Conservation (phyloP, 371 early-diverging fungal species). For the Syncephalis plumigaleata region DNA sequence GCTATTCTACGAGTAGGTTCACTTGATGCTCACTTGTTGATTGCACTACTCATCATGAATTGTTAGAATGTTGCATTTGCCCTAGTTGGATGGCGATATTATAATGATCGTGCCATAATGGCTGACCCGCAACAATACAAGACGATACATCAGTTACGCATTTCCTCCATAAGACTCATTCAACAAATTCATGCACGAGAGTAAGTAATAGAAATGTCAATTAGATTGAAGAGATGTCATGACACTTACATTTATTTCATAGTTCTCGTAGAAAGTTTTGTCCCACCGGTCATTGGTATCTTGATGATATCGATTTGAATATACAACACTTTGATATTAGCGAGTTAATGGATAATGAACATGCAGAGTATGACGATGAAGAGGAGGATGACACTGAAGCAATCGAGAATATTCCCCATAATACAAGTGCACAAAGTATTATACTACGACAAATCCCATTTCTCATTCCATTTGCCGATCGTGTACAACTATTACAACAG, state of each 20-base stretch:
- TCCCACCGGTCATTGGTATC: slow-evolving; percentile 2
- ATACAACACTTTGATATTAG: slow-evolving; percentile 38
- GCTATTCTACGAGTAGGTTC: slow-evolving; percentile 31
- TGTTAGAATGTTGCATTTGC: slow-evolving; percentile 46
- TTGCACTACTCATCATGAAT: slow-evolving; percentile 4
- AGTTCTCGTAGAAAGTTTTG: slow-evolving; percentile 8
- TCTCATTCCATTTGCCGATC: slow-evolving; percentile 73
- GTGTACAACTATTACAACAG: slow-evolving; percentile 70
- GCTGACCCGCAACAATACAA: slow-evolving; percentile 9
- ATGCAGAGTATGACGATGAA: slow-evolving; percentile 37
- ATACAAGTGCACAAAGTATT: slow-evolving; percentile 15
- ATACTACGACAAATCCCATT: slow-evolving; percentile 75
- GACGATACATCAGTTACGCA: slow-evolving; percentile 19
- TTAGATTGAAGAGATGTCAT: neutral
- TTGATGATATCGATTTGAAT: neutral
- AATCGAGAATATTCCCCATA: slow-evolving; percentile 13
- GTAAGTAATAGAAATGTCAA: slow-evolving; percentile 17
- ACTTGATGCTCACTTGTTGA: too few species aligned
- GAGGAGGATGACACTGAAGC: slow-evolving; percentile 26
- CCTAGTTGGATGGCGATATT: slow-evolving; percentile 39
- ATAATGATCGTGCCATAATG: slow-evolving; percentile 16
- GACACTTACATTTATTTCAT: neutral
- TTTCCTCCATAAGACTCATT: slow-evolving; percentile 40
- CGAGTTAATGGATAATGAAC: slow-evolving; percentile 34
- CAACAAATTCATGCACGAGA: slow-evolving; percentile 70